These are phyloP conservation scores for Neurospora sp. DNA, from an alignment of 495 filamentous ascomycete species.

Conservation along the genomic window DNA sequence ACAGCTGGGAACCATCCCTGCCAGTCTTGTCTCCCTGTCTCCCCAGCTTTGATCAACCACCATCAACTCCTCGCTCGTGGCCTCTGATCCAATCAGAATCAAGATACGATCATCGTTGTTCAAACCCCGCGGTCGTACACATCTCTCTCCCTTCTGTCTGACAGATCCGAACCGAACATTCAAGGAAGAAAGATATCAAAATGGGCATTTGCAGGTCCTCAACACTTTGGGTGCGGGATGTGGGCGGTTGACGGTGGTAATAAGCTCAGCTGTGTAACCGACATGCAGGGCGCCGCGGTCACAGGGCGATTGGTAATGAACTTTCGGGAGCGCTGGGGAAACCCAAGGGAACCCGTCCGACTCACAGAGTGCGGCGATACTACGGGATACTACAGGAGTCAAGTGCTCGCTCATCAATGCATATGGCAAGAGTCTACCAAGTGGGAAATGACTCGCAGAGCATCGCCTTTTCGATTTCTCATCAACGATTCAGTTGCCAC, in stretches of 20 bases:
- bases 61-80: background rate
- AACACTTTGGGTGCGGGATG: background rate
- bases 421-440: background rate
- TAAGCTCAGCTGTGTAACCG: background rate
- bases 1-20: background rate
- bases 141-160: background rate
- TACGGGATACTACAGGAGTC: background rate
- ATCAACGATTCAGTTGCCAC: background rate
- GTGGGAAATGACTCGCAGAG: background rate
- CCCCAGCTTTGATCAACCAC: background rate
- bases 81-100: background rate
- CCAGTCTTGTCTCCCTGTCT: background rate
- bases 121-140: background rate
- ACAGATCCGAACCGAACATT: background rate
- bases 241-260: constrained; percentile 7
- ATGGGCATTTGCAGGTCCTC: background rate
- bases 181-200: background rate
- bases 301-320: constrained; percentile 3
- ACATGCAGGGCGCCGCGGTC: constrained; percentile 14
- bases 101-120: background rate
- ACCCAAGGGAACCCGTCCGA: too few relatives aligned
- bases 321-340: background rate
- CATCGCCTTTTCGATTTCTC: background rate
- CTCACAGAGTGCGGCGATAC: background rate
- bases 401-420: background rate